A percentile compares a stretch with the other conserved stretches of the same genome.
These are phyloP conservation scores for Cicer judaicum DNA, from an alignment of 306 rosid species.

Conservation along the genomic window DNA sequence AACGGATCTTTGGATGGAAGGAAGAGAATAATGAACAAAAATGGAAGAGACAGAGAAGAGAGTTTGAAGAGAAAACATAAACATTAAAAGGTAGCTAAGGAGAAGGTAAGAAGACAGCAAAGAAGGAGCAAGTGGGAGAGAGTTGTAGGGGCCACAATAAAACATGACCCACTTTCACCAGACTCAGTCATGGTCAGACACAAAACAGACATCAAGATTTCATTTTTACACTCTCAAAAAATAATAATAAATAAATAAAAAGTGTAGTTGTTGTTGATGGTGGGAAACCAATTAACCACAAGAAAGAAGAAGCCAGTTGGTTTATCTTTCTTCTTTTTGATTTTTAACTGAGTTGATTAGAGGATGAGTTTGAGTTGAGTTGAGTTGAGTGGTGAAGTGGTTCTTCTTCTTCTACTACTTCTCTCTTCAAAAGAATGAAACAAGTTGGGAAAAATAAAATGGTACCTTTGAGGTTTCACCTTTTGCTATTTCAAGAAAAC, in stretches of 20 bases:
- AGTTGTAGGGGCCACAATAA: conserved; percentile 74
- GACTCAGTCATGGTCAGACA: conserved; percentile 44
- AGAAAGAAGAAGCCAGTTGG: conserved; percentile 42
- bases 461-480: conserved; percentile 45
- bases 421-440: conserved; percentile 45
- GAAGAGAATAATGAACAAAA: conserved; percentile 40
- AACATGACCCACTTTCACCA: conserved; percentile 69
- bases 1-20: conserved; percentile 43
- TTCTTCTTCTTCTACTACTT: no score
- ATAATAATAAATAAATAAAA: conserved; percentile 24
- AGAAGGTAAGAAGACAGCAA: conserved; percentile 61
- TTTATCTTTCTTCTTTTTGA: conserved; percentile 36
- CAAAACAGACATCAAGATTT: conserved; percentile 43
- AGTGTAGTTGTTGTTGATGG: conserved; percentile 58
- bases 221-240: conserved; percentile 57
- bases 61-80: conserved; percentile 39
- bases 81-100: conserved; percentile 54
- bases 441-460: conserved; percentile 55
- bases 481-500: conserved; percentile 58
- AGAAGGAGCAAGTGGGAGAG: conserved; percentile 72
- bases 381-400: conserved; percentile 52
- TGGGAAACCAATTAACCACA: conserved; percentile 54
- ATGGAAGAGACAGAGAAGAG: conserved; percentile 45
- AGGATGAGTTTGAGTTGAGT: conserved; percentile 33
- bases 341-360: conserved; percentile 17